Conservation (phyloP, 371 early-diverging fungal species). For the Mucor saturninus region DNA sequence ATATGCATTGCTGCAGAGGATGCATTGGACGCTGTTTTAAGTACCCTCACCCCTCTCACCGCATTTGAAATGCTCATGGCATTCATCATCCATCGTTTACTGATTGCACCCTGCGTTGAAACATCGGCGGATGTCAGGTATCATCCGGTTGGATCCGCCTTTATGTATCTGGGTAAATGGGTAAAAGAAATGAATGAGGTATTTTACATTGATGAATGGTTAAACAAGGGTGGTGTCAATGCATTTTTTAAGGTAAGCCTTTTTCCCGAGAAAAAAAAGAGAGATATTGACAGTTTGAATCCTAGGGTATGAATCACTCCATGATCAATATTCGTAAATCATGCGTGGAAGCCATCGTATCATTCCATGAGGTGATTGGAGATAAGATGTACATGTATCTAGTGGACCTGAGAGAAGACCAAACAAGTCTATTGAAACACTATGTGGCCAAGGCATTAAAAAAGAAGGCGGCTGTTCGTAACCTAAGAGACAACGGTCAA, state of each 20-base stretch:
- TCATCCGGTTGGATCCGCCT: constrained; percentile 54
- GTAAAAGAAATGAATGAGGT: constrained; percentile 44
- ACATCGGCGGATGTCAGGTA: constrained; percentile 32
- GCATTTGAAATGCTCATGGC: constrained; percentile 52
- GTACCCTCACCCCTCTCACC: constrained; percentile 42
- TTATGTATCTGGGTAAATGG: constrained; percentile 49
- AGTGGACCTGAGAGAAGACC: constrained; percentile 50
- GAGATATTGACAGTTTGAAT: background rate
- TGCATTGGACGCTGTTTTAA: constrained; percentile 48
- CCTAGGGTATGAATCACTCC: constrained; percentile 49
- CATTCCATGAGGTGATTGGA: constrained; percentile 50
- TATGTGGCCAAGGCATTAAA: constrained; percentile 52
- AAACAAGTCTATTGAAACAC: constrained; percentile 44
- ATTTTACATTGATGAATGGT: constrained; percentile 49
- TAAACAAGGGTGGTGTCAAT: constrained; percentile 42
- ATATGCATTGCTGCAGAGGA: constrained; percentile 55
- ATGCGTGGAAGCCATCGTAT: constrained; percentile 53
- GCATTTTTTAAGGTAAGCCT: constrained; percentile 45
- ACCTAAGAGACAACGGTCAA: constrained; percentile 37
- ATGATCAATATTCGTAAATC: constrained; percentile 51
- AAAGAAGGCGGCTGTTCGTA: constrained; percentile 44
- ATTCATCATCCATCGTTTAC: constrained; percentile 40
- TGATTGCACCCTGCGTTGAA: constrained; percentile 27
- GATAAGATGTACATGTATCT: constrained; percentile 47
- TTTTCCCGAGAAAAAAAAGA: background rate